These are phyloP conservation scores for Trebouxiophyceae sp. DNA, from an alignment of 163 green algal species.

Conservation along the genomic window DNA sequence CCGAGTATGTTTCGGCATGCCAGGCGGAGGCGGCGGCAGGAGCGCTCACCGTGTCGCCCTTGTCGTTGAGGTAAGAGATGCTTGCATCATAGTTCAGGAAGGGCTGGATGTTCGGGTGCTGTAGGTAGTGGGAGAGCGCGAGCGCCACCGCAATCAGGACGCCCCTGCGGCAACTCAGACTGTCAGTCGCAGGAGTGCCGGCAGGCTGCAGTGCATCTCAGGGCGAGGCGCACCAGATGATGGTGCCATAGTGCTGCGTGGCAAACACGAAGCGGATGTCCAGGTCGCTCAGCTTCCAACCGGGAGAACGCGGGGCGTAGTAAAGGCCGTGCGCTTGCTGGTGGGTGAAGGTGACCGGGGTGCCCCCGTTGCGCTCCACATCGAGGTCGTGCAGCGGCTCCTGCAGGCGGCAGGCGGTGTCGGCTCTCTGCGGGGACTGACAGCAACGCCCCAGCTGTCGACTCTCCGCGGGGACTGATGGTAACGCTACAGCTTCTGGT, in stretches of 20 bases:
- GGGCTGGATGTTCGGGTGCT: neutral
- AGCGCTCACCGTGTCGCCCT: neutral
- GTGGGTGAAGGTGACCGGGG: neutral
- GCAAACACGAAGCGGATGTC: slow-evolving; percentile 8
- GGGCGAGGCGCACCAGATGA: neutral
- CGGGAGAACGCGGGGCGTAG: neutral
- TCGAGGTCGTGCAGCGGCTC: no score
- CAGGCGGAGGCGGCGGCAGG: no score
- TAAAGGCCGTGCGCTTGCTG: neutral
- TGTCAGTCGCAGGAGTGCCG: neutral
- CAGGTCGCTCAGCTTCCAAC: slow-evolving; percentile 8
- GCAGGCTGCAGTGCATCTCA: neutral
- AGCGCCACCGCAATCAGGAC: slow-evolving; percentile 5
- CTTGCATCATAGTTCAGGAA: slow-evolving; percentile 15
- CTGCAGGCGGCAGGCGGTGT: no score
- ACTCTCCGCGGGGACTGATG: no score
- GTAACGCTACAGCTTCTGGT: no score
- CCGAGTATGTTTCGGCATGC: no score
- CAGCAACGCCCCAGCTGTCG: no score
- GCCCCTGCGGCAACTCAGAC: neutral
- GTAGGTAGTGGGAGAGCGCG: slow-evolving; percentile 2
- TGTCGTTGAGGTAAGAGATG: slow-evolving; percentile 7
- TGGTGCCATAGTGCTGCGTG: slow-evolving; percentile 17
- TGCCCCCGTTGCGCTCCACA: no score
- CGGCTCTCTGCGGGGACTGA: no score